Evolutionary conservation across 2,329 filamentous ascomycete species (phyloP).

Genomic region (Colletotrichum sp.): DNA sequence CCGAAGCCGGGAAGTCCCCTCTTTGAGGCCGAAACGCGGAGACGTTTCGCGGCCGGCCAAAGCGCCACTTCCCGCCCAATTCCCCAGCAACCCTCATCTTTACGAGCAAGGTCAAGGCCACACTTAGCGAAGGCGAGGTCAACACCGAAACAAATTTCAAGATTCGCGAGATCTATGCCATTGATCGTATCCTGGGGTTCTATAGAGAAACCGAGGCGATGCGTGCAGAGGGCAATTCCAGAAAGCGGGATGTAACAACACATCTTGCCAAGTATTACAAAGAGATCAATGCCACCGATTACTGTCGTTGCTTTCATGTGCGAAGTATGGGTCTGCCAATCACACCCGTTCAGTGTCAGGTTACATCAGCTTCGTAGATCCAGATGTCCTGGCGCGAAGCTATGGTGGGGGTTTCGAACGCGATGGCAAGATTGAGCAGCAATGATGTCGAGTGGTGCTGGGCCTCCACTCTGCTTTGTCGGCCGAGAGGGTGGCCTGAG

Average conservation of each 20-base stretch:
- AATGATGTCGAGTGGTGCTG: neutral
- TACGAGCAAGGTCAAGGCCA: neutral
- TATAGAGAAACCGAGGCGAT: neutral
- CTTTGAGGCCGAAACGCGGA: conserved; percentile 8
- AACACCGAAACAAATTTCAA: neutral
- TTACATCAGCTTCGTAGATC: neutral
- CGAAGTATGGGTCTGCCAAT: neutral
- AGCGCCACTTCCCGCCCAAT: conserved; percentile 1
- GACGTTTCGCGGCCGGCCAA: conserved; percentile 16
- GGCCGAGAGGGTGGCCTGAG: neutral
- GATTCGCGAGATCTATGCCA: conserved; percentile 1
- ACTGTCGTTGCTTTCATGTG: neutral
- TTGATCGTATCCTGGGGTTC: neutral
- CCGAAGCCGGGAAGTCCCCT: conserved; percentile 4
- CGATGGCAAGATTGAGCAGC: neutral
- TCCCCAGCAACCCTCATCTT: neutral
- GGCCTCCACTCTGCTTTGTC: neutral
- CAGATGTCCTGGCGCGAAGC: neutral
- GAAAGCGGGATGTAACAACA: neutral
- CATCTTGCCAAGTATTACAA: neutral
- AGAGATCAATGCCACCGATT: neutral
- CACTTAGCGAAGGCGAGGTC: neutral
- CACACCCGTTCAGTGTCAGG: conserved; percentile 7
- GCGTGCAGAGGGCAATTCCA: neutral
- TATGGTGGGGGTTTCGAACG: neutral